These are phyloP conservation scores for Paramecium sexaurelia DNA, from an alignment of 73 alveolate species.

Conservation along the genomic window DNA sequence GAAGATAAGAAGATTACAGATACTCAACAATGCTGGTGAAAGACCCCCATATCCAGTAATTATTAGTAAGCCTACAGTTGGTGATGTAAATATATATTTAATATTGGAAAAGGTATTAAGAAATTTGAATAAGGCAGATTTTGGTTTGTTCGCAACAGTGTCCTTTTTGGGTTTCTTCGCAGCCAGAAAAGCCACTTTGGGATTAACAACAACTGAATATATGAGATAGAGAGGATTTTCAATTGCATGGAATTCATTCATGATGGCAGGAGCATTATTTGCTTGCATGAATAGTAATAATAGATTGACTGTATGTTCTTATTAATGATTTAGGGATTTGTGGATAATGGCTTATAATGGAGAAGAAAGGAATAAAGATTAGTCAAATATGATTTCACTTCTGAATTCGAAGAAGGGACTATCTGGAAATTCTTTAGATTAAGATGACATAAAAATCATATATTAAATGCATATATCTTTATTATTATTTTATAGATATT, in stretches of 20 bases:
- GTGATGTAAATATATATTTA: constrained; percentile 31
- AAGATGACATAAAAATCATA: constrained; percentile 23
- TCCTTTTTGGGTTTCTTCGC: not conserved
- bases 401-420: constrained; percentile 45
- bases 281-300: constrained; percentile 25
- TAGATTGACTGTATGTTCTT: constrained; percentile 14
- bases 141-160: constrained; percentile 68
- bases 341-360: constrained; percentile 55
- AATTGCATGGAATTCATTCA: constrained; percentile 8
- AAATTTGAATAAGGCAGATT: constrained; percentile 67
- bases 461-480: not conserved
- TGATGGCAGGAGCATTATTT: constrained; percentile 15
- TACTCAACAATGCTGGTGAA: constrained; percentile 66
- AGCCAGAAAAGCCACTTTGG: not conserved
- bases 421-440: constrained; percentile 53
- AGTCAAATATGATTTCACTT: constrained; percentile 15
- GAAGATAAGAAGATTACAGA: not conserved
- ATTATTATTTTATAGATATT: not conserved
- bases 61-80: constrained; percentile 70
- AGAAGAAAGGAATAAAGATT: constrained; percentile 29
- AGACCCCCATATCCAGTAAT: constrained; percentile 85
- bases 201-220: not conserved
- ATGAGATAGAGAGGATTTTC: constrained; percentile 32
- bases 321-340: constrained; percentile 50
- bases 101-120: constrained; percentile 58